Evolutionary conservation across 345 rosid genomes (phyloP).

Genomic region (Theobroma cacao): DNA sequence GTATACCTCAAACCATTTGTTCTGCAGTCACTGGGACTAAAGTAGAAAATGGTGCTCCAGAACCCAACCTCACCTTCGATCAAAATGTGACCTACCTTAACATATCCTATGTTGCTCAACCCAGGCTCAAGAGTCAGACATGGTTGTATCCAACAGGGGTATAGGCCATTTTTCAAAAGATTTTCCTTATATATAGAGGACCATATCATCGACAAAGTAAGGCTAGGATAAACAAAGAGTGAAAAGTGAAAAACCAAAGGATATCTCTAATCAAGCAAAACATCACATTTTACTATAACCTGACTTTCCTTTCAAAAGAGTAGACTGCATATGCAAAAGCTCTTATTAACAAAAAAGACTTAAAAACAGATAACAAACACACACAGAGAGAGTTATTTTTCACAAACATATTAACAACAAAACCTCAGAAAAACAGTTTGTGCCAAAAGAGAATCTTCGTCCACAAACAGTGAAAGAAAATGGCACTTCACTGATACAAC

Average conservation of each 20-base stretch:
- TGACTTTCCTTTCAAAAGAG: neutral
- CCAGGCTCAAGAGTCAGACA: neutral
- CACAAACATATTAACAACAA: no score
- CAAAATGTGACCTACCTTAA: neutral
- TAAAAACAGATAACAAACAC: neutral
- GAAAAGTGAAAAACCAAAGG: neutral
- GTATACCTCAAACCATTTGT: neutral
- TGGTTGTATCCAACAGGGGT: neutral
- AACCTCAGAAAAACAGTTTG: no score
- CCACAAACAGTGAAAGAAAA: neutral
- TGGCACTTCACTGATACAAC: neutral
- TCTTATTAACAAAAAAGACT: neutral
- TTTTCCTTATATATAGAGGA: neutral
- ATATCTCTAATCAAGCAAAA: constrained; percentile 2
- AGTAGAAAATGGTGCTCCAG: neutral
- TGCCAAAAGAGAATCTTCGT: no score
- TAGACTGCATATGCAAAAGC: neutral
- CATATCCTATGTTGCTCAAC: neutral
- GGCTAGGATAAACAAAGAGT: neutral
- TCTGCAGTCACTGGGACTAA: neutral
- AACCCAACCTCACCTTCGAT: neutral
- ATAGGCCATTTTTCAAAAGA: neutral
- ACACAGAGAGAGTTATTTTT: neutral
- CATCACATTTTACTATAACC: neutral
- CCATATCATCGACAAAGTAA: neutral